A percentile compares a stretch with the other conserved stretches of the same genome.
Evolutionary conservation across 805 yeast species (phyloP).

Genomic region (Kodamaea fukazawae): DNA sequence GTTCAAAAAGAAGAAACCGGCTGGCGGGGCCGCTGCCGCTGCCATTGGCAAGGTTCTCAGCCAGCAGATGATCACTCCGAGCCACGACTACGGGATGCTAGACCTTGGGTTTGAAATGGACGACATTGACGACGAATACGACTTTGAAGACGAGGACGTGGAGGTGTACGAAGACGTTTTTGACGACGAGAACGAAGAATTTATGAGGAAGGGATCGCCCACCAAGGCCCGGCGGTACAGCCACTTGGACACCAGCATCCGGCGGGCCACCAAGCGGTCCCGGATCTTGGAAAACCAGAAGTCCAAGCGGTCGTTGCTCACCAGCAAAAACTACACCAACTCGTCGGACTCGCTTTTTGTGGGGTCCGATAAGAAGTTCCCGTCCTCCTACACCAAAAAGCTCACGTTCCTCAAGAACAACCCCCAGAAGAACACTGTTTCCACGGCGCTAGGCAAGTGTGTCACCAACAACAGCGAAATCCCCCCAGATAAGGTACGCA

Average conservation of each 20-base stretch:
- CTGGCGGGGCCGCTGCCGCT: too few species aligned
- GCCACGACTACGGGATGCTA: slow-evolving; percentile 12
- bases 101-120: slow-evolving; percentile 8
- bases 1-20: slow-evolving; percentile 9
- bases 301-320: slow-evolving; percentile 3
- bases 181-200: slow-evolving; percentile 23
- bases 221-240: slow-evolving; percentile 15
- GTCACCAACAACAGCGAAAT: slow-evolving; percentile 14
- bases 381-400: slow-evolving; percentile 1
- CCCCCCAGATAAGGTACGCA: neutral
- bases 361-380: slow-evolving; percentile 3
- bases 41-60: neutral
- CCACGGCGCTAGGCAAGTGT: slow-evolving; percentile 11
- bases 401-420: too few species aligned
- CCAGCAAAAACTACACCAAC: slow-evolving; percentile 3
- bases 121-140: slow-evolving; percentile 12
- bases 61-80: slow-evolving; percentile 8
- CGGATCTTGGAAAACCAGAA: neutral
- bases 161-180: slow-evolving; percentile 8
- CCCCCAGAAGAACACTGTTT: neutral
- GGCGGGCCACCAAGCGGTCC: slow-evolving; percentile 5
- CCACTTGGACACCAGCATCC: slow-evolving; percentile 13
- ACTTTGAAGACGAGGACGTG: slow-evolving; percentile 10
- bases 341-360: slow-evolving; percentile 6
- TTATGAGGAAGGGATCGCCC: slow-evolving; percentile 28